These are phyloP conservation scores for Gossypium thurberi DNA, from an alignment of 345 rosid genomes.

Conservation along the genomic window DNA sequence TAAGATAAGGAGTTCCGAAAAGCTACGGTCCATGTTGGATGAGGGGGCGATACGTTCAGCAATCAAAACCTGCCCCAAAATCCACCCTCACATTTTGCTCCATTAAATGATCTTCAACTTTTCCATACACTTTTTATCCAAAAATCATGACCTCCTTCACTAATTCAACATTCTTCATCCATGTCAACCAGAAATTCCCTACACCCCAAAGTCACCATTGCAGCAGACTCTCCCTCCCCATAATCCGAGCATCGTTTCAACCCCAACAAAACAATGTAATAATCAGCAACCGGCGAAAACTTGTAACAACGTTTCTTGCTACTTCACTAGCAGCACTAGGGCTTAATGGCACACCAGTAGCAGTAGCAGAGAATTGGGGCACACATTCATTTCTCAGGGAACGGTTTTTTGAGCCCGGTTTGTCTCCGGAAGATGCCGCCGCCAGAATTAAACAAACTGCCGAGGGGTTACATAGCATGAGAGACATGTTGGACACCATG, in stretches of 20 bases:
- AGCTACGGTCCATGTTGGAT: constrained; percentile 13
- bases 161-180: constrained; percentile 38
- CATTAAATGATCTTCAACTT: neutral
- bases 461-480: constrained; percentile 63
- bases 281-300: constrained; percentile 29
- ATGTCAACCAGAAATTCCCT: constrained; percentile 3
- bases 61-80: neutral
- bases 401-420: constrained; percentile 56
- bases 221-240: constrained; percentile 18
- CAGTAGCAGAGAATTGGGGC: constrained; percentile 79
- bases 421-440: constrained; percentile 77
- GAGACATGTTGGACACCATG: constrained; percentile 87
- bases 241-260: constrained; percentile 22
- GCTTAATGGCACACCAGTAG: constrained; percentile 19
- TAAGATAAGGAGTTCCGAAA: constrained; percentile 24
- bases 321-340: constrained; percentile 34
- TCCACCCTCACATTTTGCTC: neutral
- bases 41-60: neutral
- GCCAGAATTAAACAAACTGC: constrained; percentile 87
- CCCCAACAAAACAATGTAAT: constrained; percentile 15
- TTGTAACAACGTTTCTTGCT: constrained; percentile 28
- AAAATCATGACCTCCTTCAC: constrained; percentile 42
- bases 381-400: constrained; percentile 62
- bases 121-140: neutral
- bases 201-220: constrained; percentile 12